A percentile compares a stretch with the other conserved stretches of the same genome.
Conservation (phyloP, 768 basidiomycete genomes). For the Pleurotus salmoneostramineus region DNA sequence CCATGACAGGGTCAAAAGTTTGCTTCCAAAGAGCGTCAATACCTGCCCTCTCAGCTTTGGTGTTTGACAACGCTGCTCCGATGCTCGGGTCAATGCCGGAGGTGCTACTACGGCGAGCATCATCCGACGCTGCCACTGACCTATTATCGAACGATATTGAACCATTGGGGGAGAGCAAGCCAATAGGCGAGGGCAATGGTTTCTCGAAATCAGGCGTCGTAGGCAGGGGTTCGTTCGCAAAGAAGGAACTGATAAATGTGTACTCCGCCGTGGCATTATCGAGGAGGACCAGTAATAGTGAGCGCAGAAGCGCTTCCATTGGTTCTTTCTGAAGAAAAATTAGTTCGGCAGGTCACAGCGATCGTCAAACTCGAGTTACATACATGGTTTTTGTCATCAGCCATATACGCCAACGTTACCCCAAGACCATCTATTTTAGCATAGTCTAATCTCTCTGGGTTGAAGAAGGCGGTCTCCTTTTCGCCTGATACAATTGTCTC, state of each 20-base stretch:
- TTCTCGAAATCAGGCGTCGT: slow-evolving; percentile 27
- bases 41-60: slow-evolving; percentile 58
- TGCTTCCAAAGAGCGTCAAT: slow-evolving; percentile 83
- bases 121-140: slow-evolving; percentile 50
- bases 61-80: slow-evolving; percentile 22
- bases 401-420: slow-evolving; percentile 82
- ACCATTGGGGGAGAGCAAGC: slow-evolving; percentile 40
- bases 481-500: slow-evolving; percentile 55
- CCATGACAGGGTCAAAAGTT: slow-evolving; percentile 86
- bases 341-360: no score
- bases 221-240: slow-evolving; percentile 37
- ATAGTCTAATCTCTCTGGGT: slow-evolving; percentile 57
- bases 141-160: slow-evolving; percentile 34
- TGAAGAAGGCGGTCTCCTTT: slow-evolving; percentile 29
- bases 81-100: slow-evolving; percentile 25
- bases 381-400: slow-evolving; percentile 85
- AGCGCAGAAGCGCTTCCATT: slow-evolving; percentile 80
- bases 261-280: slow-evolving; percentile 95
- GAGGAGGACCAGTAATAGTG: slow-evolving; percentile 84
- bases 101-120: slow-evolving; percentile 18
- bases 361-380: slow-evolving; percentile 20
- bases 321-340: slow-evolving; percentile 61
- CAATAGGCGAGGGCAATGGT: slow-evolving; percentile 30
- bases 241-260: slow-evolving; percentile 82
- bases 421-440: slow-evolving; percentile 77